Percentiles rank a stretch among this genome's conserved stretches.
phyloP scores from a whole-genome alignment of 2,329 filamentous ascomycete genomes.

The Fusarium luffae region DNA sequence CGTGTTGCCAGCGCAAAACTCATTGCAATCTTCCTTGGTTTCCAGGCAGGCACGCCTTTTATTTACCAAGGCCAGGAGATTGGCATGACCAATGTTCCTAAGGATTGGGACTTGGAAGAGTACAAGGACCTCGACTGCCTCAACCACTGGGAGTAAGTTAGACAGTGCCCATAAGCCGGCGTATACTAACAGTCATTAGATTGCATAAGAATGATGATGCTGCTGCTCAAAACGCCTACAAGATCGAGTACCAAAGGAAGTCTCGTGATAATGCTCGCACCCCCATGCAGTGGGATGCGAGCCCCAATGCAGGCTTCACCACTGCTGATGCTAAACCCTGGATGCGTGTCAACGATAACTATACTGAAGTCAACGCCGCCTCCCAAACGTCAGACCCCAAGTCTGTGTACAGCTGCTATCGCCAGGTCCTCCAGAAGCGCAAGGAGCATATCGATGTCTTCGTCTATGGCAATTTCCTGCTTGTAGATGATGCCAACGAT shows the following conservation, averaged over 20 bases:
- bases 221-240: slow-evolving; percentile 52
- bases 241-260: slow-evolving; percentile 64
- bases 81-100: slow-evolving; percentile 73
- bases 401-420: slow-evolving; percentile 72
- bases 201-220: slow-evolving; percentile 54
- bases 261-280: slow-evolving; percentile 76
- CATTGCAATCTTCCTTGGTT: slow-evolving; percentile 65
- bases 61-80: slow-evolving; percentile 78
- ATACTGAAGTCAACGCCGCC: slow-evolving; percentile 70
- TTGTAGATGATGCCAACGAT: slow-evolving; percentile 52
- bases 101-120: slow-evolving; percentile 69
- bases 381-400: slow-evolving; percentile 59
- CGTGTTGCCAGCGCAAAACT: slow-evolving; percentile 67
- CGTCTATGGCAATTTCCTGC: slow-evolving; percentile 69
- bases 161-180: not conserved
- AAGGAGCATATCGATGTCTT: slow-evolving; percentile 72
- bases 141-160: slow-evolving; percentile 60
- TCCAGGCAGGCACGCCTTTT: slow-evolving; percentile 72
- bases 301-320: slow-evolving; percentile 73
- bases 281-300: slow-evolving; percentile 77
- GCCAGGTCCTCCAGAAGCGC: slow-evolving; percentile 66
- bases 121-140: slow-evolving; percentile 75
- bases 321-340: slow-evolving; percentile 64
- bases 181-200: slow-evolving; percentile 26
- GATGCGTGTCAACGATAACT: slow-evolving; percentile 77